These are phyloP conservation scores for Dalbergia oliveri DNA, from an alignment of 306 rosid species.

Conservation along the genomic window DNA sequence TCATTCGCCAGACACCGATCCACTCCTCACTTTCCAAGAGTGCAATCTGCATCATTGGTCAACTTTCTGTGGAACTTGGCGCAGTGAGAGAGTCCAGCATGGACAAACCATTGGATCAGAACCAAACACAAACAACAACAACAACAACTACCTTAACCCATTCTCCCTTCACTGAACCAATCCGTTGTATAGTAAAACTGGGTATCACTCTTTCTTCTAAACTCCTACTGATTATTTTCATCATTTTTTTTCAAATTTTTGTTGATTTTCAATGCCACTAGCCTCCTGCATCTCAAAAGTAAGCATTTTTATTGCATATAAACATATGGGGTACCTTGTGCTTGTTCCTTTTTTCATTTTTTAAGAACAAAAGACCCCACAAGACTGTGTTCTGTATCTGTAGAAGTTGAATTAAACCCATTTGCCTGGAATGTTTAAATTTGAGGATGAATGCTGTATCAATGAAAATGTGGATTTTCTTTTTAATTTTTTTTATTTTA, in stretches of 20 bases:
- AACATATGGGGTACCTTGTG: constrained; percentile 35
- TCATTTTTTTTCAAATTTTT: constrained; percentile 33
- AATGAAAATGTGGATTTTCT: constrained; percentile 21
- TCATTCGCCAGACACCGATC: no score
- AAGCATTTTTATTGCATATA: constrained; percentile 3
- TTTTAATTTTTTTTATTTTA: background rate
- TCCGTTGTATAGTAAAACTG: constrained; percentile 90
- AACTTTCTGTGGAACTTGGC: background rate
- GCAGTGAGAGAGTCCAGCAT: constrained; percentile 4
- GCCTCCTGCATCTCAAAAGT: background rate
- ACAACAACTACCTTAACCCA: background rate
- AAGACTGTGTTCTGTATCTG: constrained; percentile 14
- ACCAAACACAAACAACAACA: constrained; percentile 34
- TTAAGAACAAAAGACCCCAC: background rate
- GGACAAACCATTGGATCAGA: constrained; percentile 38
- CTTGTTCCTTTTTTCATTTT: background rate
- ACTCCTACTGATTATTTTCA: constrained; percentile 26
- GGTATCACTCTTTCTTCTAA: constrained; percentile 53
- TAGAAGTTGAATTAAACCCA: constrained; percentile 15
- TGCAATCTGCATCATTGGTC: background rate
- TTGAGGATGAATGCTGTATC: background rate
- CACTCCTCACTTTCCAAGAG: background rate
- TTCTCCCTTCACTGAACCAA: constrained; percentile 53
- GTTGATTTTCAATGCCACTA: constrained; percentile 21
- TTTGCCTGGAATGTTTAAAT: background rate